A percentile compares a stretch with the other conserved stretches of the same genome.
These are phyloP conservation scores for Cystobasidiopsis lactophilus DNA, from an alignment of 768 basidiomycete genomes.

Conservation along the genomic window DNA sequence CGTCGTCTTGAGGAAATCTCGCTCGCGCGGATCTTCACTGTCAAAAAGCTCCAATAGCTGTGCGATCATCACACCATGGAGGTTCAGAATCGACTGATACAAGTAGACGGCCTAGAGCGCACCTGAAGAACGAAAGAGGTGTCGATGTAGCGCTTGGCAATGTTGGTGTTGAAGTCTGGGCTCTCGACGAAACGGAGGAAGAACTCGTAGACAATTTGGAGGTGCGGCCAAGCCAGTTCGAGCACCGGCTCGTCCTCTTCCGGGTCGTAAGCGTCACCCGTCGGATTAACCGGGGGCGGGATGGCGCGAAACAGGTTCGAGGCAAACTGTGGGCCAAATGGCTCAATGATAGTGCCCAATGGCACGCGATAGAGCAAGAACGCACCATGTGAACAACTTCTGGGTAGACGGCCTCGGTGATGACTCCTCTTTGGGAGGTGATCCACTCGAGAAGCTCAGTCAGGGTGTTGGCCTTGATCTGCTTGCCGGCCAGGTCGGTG, in stretches of 20 bases:
- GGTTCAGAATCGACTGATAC: not conserved
- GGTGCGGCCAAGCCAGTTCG: conserved; percentile 96
- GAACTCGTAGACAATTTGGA: conserved; percentile 98
- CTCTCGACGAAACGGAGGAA: conserved; percentile 97
- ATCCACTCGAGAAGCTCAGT: conserved; percentile 99
- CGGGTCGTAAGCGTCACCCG: conserved; percentile 94
- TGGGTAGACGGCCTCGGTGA: conserved; percentile 92
- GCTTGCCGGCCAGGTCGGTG: conserved; percentile 85
- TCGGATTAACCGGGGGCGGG: conserved; percentile 96
- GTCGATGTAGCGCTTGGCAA: conserved; percentile 93
- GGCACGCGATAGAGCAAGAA: conserved; percentile 8
- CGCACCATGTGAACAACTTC: conserved; percentile 95
- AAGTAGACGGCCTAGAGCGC: too few species aligned
- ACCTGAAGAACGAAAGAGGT: conserved; percentile 70
- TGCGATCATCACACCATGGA: not conserved
- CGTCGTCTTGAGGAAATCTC: conserved; percentile 97
- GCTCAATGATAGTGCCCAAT: not conserved
- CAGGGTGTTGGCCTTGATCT: conserved; percentile 91
- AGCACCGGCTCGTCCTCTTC: conserved; percentile 98
- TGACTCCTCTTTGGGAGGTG: conserved; percentile 83
- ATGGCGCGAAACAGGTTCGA: conserved; percentile 98
- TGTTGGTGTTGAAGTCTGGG: conserved; percentile 91
- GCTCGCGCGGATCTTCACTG: conserved; percentile 93
- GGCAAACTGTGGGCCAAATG: conserved; percentile 44
- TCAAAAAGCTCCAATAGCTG: conserved; percentile 91